phyloP scores from a whole-genome alignment of 2,329 filamentous ascomycete species.

The Aureobasidium musti region DNA sequence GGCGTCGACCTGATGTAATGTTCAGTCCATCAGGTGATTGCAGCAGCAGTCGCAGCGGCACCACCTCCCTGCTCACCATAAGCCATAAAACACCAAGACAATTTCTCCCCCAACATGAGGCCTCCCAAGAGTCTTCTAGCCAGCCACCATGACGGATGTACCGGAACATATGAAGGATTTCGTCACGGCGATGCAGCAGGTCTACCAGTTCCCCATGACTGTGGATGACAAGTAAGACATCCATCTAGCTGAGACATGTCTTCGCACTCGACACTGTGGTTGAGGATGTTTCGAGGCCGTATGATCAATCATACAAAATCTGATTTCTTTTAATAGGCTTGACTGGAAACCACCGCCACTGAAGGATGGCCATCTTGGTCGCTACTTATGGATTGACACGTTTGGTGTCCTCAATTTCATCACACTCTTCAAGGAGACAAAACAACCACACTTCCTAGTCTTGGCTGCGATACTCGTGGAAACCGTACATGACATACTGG shows the following conservation, averaged over 20 bases:
- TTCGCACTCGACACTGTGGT: neutral
- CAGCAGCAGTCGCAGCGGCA: neutral
- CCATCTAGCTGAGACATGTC: neutral
- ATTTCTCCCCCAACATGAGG: neutral
- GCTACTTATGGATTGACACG: conserved; percentile 48
- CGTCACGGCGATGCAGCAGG: conserved; percentile 28
- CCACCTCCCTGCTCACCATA: neutral
- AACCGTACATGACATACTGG: conserved; percentile 57
- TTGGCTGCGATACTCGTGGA: conserved; percentile 54
- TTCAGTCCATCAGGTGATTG: neutral
- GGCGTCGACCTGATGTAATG: conserved; percentile 25
- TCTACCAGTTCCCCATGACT: conserved; percentile 27
- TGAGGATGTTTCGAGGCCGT: neutral
- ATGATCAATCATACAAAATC: neutral
- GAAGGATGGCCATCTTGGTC: conserved; percentile 26
- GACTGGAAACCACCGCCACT: conserved; percentile 28
- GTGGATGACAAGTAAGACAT: conserved; percentile 21
- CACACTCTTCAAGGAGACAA: conserved; percentile 52
- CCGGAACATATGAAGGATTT: conserved; percentile 20
- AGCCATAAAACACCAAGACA: neutral
- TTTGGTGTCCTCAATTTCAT: conserved; percentile 62
- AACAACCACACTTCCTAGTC: conserved; percentile 49
- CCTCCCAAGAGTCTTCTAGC: neutral
- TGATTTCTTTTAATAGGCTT: neutral
- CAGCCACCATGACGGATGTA: conserved; percentile 3